A percentile compares a stretch with the other conserved stretches of the same genome.
phyloP scores from a whole-genome alignment of 129 eudicot species.

The Centella asiatica region DNA sequence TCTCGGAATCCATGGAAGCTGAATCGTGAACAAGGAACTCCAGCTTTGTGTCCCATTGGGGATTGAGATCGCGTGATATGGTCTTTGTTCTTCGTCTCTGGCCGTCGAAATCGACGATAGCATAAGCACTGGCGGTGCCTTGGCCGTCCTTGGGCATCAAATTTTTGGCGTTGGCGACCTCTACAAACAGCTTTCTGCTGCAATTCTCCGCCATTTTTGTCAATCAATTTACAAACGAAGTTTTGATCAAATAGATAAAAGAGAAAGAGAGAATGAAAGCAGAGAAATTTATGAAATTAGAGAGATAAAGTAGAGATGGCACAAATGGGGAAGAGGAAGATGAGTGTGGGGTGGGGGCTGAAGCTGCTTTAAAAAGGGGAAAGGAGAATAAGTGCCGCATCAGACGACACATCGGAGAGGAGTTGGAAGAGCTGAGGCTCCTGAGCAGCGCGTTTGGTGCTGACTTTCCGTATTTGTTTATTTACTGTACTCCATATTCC shows the following conservation, averaged over 20 bases:
- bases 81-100: slow-evolving; percentile 78
- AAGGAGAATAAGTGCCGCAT: no score
- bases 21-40: slow-evolving; percentile 57
- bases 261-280: background rate
- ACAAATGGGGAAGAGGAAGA: no score
- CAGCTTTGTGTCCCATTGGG: slow-evolving; percentile 80
- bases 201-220: slow-evolving; percentile 29
- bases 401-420: no score
- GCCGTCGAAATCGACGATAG: slow-evolving; percentile 71
- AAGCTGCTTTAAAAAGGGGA: no score
- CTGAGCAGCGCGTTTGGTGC: no score
- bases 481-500: no score
- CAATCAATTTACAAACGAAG: background rate
- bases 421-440: no score
- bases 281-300: background rate
- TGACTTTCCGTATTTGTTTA: no score
- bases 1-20: slow-evolving; percentile 47
- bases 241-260: background rate
- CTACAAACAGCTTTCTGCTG: slow-evolving; percentile 60
- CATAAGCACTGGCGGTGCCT: slow-evolving; percentile 94
- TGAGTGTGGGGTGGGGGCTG: no score
- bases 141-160: slow-evolving; percentile 95
- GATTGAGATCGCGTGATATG: slow-evolving; percentile 57
- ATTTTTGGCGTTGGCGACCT: slow-evolving; percentile 64
- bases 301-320: background rate